Conservation (phyloP, 176 grass and related monocot species). For the Dactylis glomerata region DNA sequence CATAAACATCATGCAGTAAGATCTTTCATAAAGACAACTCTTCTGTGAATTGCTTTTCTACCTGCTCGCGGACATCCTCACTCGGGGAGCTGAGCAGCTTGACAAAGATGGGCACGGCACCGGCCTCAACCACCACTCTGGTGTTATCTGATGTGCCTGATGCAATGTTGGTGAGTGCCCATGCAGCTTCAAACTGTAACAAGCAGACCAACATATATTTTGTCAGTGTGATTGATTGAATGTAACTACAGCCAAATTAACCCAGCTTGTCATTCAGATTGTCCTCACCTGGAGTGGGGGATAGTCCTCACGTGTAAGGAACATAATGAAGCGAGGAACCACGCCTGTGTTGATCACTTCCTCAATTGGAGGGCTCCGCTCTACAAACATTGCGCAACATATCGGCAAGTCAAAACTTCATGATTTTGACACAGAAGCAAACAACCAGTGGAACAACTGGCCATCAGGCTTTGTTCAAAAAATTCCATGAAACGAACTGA, state of each 20-base stretch:
- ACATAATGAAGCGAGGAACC: slow-evolving; percentile 79
- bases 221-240: not conserved
- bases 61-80: slow-evolving; percentile 93
- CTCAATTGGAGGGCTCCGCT: slow-evolving; percentile 86
- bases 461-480: not conserved
- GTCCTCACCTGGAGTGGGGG: slow-evolving; percentile 80
- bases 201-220: not conserved
- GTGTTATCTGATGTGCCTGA: slow-evolving; percentile 94
- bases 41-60: not conserved
- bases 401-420: not conserved
- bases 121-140: slow-evolving; percentile 78
- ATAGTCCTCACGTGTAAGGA: slow-evolving; percentile 81
- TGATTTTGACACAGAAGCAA: not conserved
- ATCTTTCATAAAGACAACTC: not conserved
- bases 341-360: slow-evolving; percentile 87
- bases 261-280: not conserved
- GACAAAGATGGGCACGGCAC: slow-evolving; percentile 90
- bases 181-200: slow-evolving; percentile 89
- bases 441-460: not conserved
- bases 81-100: slow-evolving; percentile 67
- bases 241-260: not conserved
- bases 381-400: slow-evolving; percentile 32
- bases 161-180: slow-evolving; percentile 94
- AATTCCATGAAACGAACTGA: not conserved
- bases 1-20: not conserved